Evolutionary conservation across 352 stramenopile species (phyloP).

Genomic region (Phytophthora podocarpi): DNA sequence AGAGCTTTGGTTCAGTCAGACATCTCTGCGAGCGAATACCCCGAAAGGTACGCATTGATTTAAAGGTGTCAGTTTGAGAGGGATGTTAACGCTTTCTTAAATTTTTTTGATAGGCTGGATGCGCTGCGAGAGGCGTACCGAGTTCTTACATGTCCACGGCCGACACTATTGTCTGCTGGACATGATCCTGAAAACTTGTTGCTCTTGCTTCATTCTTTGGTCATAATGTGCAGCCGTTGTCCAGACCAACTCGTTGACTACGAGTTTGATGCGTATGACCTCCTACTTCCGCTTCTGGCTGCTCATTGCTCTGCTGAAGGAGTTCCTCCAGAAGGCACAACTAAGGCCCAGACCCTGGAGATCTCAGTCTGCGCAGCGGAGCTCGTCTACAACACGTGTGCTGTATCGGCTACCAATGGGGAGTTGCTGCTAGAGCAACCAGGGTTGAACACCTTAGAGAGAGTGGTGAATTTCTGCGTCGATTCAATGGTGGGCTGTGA

Average conservation of each 20-base stretch:
- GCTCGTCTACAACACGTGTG: slow-evolving; percentile 72
- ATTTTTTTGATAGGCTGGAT: slow-evolving; percentile 33
- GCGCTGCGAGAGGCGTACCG: slow-evolving; percentile 66
- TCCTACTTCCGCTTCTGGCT: slow-evolving; percentile 63
- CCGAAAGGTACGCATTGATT: slow-evolving; percentile 40
- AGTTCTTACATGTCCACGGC: slow-evolving; percentile 68
- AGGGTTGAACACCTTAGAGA: slow-evolving; percentile 58
- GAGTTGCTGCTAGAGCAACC: slow-evolving; percentile 59
- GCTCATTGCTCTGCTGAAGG: slow-evolving; percentile 64
- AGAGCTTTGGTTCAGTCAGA: slow-evolving; percentile 38
- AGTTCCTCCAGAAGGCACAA: slow-evolving; percentile 45
- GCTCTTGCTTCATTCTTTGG: slow-evolving; percentile 65
- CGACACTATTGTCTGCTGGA: slow-evolving; percentile 65
- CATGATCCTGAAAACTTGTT: slow-evolving; percentile 78
- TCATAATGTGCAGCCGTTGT: slow-evolving; percentile 75
- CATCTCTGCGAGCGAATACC: slow-evolving; percentile 36
- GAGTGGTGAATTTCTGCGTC: slow-evolving; percentile 74
- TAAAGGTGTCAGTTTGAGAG: not conserved
- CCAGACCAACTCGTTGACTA: slow-evolving; percentile 52
- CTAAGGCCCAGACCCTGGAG: slow-evolving; percentile 45
- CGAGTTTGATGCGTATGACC: slow-evolving; percentile 71
- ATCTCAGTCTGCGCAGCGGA: slow-evolving; percentile 71
- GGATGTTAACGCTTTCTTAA: slow-evolving; percentile 5
- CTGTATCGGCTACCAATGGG: slow-evolving; percentile 59
- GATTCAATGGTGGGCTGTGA: slow-evolving; percentile 51